Evolutionary conservation across 2,329 filamentous ascomycete genomes (phyloP), one percentile per base, ranked within the genome.

Genomic region (Aspergillus ochraceus): DNA sequence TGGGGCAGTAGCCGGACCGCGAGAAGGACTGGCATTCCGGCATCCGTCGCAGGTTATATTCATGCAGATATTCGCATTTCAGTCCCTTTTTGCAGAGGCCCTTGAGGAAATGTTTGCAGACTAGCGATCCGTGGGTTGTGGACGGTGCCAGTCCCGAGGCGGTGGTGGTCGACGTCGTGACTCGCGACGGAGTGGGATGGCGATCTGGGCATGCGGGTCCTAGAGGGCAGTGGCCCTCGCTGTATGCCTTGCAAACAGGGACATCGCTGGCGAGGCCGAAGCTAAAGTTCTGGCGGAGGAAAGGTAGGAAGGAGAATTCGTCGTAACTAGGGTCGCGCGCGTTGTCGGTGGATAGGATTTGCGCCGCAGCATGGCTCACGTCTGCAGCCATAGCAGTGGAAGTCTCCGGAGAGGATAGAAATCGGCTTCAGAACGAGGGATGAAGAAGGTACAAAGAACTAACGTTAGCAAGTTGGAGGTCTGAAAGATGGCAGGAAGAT

Each of bases 101-200:
- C 65, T 96, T 91, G 71, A 98, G 88, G 88, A 95, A 98, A 83
- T 98, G 95, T 81, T 99, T 99, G 87, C 95, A 99, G 62, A 99
- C 94, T 17, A 98, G 87, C 54, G 81, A 85, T 30, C 76, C 75
- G 58, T 78, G 75, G 4, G 74, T 77, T 19, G 76, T 75, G 19
- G 77, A 75, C 4, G 77, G 72, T 12, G 75, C 74, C 57, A 77
- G 67, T 14, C 74, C 74, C 4, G 74, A 77, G 46, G 75, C 74
- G n/a, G 75, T 76, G n/a, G 74, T 78, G 1, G 76, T 76, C 12
- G 76, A 77, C 1, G 76, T 78, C 9, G 77, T 77, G 36, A 79
- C 74, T 49, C 77, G 74, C 5, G 76, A 77, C 14, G 79, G 79
- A 0, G 79, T 81, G 2, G 79, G 81, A 80, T 98, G 94, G 54